Conservation (phyloP, 2,329 filamentous ascomycete species). For the Sclerotinia nivalis region DNA sequence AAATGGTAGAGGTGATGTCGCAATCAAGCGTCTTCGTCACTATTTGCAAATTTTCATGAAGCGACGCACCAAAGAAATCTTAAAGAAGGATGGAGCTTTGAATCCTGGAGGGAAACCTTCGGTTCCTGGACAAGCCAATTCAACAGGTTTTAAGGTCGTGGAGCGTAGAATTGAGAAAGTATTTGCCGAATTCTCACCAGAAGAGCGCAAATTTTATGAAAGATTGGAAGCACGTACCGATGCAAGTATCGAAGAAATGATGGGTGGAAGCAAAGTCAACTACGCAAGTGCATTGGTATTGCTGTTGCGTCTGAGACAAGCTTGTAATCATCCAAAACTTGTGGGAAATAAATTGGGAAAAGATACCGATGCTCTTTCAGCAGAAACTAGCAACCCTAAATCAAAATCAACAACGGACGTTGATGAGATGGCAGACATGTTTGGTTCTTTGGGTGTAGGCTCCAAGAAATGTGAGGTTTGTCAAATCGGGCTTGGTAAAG, state of each 20-base stretch:
- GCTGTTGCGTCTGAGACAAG: conserved; percentile 85
- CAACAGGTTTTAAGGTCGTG: conserved; percentile 82
- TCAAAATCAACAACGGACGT: conserved; percentile 56
- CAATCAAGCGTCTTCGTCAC: conserved; percentile 81
- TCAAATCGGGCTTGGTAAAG: conserved; percentile 38
- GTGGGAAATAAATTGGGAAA: conserved; percentile 82
- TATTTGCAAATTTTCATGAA: conserved; percentile 96
- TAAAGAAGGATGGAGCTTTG: conserved; percentile 82
- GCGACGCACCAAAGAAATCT: conserved; percentile 94
- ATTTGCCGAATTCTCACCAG: conserved; percentile 72
- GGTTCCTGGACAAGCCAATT: conserved; percentile 48
- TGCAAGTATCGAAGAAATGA: conserved; percentile 83
- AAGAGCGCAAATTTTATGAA: conserved; percentile 84
- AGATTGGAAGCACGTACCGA: conserved; percentile 82
- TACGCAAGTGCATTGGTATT: conserved; percentile 94
- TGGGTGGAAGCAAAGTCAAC: conserved; percentile 75
- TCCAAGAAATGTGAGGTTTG: conserved; percentile 42
- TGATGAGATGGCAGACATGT: conserved; percentile 81
- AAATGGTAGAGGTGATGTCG: conserved; percentile 83
- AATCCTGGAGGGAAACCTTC: conserved; percentile 70
- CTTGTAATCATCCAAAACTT: conserved; percentile 90
- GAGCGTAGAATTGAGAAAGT: conserved; percentile 85
- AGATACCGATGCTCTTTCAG: conserved; percentile 81
- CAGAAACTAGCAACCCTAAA: conserved; percentile 52
- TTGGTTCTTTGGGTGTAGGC: conserved; percentile 70